Evolutionary conservation across 352 stramenopile genomes (phyloP).

Genomic region (Pythium rhizo-oryzae): DNA sequence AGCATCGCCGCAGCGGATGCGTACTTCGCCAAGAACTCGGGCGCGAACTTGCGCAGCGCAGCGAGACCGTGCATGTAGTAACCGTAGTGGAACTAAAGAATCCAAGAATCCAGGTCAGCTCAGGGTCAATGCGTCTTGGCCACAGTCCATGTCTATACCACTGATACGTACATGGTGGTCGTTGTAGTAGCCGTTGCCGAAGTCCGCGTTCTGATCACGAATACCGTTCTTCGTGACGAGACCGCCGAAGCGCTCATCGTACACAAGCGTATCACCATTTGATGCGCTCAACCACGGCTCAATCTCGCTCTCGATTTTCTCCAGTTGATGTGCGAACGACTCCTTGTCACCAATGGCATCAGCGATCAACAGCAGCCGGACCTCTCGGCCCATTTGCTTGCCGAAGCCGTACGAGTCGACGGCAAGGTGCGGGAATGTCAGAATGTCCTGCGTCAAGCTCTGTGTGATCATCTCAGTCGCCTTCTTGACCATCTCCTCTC

Average conservation of each 20-base stretch:
- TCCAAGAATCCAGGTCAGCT: conserved; percentile 32
- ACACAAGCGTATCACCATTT: conserved; percentile 84
- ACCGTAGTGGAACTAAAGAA: conserved; percentile 91
- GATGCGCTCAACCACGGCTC: conserved; percentile 57
- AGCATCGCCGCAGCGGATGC: conserved; percentile 56
- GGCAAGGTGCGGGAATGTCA: conserved; percentile 49
- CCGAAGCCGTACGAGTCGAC: conserved; percentile 81
- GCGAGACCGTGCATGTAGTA: conserved; percentile 90
- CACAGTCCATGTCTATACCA: neutral
- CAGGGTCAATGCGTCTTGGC: neutral
- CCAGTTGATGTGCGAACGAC: conserved; percentile 43
- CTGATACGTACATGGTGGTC: conserved; percentile 56
- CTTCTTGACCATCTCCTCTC: conserved; percentile 33
- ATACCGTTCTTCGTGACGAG: conserved; percentile 90
- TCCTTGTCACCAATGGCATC: conserved; percentile 68
- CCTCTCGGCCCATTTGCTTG: conserved; percentile 76
- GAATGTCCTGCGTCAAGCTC: conserved; percentile 50
- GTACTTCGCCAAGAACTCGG: conserved; percentile 67
- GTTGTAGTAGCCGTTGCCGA: conserved; percentile 91
- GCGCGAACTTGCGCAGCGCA: conserved; percentile 74
- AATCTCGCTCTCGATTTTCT: conserved; percentile 63
- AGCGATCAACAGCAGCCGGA: conserved; percentile 74
- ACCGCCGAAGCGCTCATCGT: conserved; percentile 93
- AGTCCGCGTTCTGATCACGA: conserved; percentile 57
- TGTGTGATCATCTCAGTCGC: conserved; percentile 46